Evolutionary conservation across 345 rosid species (phyloP).

Genomic region (Syzygium grande): DNA sequence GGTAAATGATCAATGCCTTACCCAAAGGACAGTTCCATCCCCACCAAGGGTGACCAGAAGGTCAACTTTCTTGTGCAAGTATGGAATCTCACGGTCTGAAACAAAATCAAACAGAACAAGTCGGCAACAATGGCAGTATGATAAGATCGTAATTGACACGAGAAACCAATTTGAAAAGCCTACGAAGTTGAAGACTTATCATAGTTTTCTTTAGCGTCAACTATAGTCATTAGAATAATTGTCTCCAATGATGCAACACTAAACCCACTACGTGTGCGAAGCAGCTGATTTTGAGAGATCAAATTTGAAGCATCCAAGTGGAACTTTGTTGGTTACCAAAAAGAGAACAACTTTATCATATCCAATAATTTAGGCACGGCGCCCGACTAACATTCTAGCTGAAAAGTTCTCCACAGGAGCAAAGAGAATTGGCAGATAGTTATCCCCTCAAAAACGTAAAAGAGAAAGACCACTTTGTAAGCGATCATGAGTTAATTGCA

Average conservation of each 20-base stretch:
- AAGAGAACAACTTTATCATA: background rate
- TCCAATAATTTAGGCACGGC: background rate
- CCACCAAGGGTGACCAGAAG: conserved; percentile 97
- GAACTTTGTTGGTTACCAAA: background rate
- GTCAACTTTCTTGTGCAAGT: conserved; percentile 76
- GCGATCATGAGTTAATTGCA: background rate
- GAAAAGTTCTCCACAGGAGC: background rate
- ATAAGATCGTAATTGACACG: background rate
- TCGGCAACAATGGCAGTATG: background rate
- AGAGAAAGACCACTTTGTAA: background rate
- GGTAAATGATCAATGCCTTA: conserved; percentile 3
- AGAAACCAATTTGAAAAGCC: background rate
- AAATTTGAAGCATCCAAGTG: background rate
- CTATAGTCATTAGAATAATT: background rate
- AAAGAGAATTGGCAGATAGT: background rate
- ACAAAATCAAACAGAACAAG: conserved; percentile 4
- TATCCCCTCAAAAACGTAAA: background rate
- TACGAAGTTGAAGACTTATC: background rate
- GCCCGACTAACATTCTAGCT: background rate
- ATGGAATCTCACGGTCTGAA: conserved; percentile 59
- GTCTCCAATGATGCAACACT: background rate
- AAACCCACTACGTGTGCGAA: background rate
- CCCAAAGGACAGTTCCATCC: conserved; percentile 99
- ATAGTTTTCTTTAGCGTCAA: background rate
- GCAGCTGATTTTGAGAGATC: background rate